Conservation (phyloP, 495 filamentous ascomycete genomes). For the Cercophora scortea region DNA sequence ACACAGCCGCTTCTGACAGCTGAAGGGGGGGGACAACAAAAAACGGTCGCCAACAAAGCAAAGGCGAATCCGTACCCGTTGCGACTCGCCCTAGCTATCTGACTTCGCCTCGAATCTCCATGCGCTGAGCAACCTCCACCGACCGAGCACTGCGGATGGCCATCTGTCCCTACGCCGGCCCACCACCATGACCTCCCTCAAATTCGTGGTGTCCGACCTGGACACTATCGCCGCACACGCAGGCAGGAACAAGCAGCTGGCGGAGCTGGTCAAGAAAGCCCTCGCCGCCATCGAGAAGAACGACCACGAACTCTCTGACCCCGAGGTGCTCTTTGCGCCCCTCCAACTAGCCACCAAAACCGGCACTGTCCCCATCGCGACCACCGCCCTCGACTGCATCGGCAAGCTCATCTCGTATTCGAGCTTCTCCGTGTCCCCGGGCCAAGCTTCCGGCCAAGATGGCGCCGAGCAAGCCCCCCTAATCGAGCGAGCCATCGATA, state of each 20-base stretch:
- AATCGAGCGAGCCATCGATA: constrained; percentile 97
- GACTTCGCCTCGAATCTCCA: constrained; percentile 5
- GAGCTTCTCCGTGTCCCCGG: constrained; percentile 77
- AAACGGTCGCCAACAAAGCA: too few relatives aligned
- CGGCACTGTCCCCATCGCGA: constrained; percentile 72
- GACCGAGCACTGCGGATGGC: constrained; percentile 26
- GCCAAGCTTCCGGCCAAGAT: constrained; percentile 32
- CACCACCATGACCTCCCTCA: constrained; percentile 80
- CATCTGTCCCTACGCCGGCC: constrained; percentile 27
- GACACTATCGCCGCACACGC: constrained; percentile 88
- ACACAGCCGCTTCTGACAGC: too few relatives aligned
- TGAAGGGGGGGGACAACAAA: too few relatives aligned
- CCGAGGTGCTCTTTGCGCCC: constrained; percentile 85
- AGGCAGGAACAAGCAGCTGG: constrained; percentile 67
- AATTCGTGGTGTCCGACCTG: constrained; percentile 87
- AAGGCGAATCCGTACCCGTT: too few relatives aligned
- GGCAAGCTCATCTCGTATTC: constrained; percentile 98
- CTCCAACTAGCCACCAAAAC: constrained; percentile 81
- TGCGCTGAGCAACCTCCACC: constrained; percentile 18
- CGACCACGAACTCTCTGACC: constrained; percentile 64
- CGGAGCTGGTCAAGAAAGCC: constrained; percentile 71
- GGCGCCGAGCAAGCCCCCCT: constrained; percentile 49
- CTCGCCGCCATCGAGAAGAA: constrained; percentile 73
- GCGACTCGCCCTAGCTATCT: too few relatives aligned
- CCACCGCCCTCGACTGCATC: constrained; percentile 91